Conservation (phyloP, 306 rosid genomes). For the Hippophae rhamnoides region DNA sequence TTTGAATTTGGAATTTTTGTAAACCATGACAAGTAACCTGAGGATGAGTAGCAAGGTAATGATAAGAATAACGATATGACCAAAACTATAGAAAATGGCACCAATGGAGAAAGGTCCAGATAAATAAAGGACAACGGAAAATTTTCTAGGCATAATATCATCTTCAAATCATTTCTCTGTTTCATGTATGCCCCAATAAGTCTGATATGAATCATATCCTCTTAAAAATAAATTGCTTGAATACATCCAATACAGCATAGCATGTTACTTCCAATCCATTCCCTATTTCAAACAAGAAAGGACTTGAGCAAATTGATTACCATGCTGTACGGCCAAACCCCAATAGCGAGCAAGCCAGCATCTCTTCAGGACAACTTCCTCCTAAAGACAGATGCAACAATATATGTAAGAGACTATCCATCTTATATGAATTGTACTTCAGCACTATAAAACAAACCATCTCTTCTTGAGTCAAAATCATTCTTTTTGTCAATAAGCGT, state of each 20-base stretch:
- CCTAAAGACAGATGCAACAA: constrained; percentile 30
- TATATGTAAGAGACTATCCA: constrained; percentile 9
- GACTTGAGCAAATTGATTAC: constrained; percentile 32
- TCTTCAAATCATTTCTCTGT: too few species aligned
- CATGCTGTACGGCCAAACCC: constrained; percentile 84
- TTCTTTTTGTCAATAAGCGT: constrained; percentile 85
- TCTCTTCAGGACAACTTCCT: constrained; percentile 95
- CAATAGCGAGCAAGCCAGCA: constrained; percentile 99
- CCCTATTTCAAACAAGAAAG: constrained; percentile 21
- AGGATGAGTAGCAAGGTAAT: too few species aligned
- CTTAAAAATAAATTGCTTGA: background rate
- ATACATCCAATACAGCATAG: constrained; percentile 13
- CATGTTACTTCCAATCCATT: constrained; percentile 4
- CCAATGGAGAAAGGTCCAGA: too few species aligned
- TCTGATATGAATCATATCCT: background rate
- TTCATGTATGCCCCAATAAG: background rate
- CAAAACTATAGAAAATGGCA: too few species aligned
- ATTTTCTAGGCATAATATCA: too few species aligned
- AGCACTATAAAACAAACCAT: constrained; percentile 56
- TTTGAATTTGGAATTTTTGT: too few species aligned
- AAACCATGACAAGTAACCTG: too few species aligned
- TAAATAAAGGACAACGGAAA: too few species aligned
- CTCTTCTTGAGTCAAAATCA: constrained; percentile 97
- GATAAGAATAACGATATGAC: too few species aligned
- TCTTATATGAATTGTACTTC: constrained; percentile 4